phyloP scores from a whole-genome alignment of 2,329 filamentous ascomycete genomes.

The Drechslerella dactyloides region DNA sequence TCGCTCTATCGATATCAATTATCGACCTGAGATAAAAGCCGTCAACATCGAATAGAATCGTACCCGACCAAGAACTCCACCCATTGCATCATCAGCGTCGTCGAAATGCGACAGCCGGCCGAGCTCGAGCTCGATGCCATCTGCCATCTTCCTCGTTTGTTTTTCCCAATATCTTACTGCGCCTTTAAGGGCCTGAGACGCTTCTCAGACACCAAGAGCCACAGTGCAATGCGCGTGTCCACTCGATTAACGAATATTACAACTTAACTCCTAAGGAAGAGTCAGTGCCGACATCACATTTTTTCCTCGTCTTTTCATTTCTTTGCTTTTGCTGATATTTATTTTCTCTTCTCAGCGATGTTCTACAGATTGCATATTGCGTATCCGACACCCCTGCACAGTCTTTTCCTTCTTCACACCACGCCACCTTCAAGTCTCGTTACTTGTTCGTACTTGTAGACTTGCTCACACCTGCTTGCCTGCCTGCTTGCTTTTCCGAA shows the following conservation, averaged over 20 bases:
- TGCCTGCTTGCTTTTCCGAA: slow-evolving; percentile 41
- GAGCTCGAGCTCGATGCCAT: slow-evolving; percentile 44
- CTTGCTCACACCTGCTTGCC: slow-evolving; percentile 22
- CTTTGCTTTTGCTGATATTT: neutral
- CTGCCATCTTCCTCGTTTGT: slow-evolving; percentile 6
- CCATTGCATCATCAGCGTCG: slow-evolving; percentile 35
- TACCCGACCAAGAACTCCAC: slow-evolving; percentile 38
- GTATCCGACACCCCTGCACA: slow-evolving; percentile 47
- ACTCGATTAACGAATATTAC: no score
- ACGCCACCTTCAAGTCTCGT: slow-evolving; percentile 8
- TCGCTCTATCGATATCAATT: slow-evolving; percentile 1
- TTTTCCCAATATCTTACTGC: slow-evolving; percentile 13
- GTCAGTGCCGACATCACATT: slow-evolving; percentile 30
- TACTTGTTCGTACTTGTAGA: no score
- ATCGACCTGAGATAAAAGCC: slow-evolving; percentile 21
- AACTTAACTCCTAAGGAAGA: neutral
- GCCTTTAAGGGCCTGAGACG: slow-evolving; percentile 35
- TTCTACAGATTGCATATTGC: slow-evolving; percentile 52
- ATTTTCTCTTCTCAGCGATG: slow-evolving; percentile 19
- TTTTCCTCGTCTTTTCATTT: neutral
- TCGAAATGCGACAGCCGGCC: slow-evolving; percentile 41
- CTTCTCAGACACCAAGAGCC: slow-evolving; percentile 44
- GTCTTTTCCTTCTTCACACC: slow-evolving; percentile 39
- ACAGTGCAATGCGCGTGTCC: neutral
- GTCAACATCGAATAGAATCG: slow-evolving; percentile 33